Evolutionary conservation across 768 basidiomycete genomes (phyloP), one percentile per base, ranked within the genome.

Genomic region (Hygrophoropsis aurantiaca): DNA sequence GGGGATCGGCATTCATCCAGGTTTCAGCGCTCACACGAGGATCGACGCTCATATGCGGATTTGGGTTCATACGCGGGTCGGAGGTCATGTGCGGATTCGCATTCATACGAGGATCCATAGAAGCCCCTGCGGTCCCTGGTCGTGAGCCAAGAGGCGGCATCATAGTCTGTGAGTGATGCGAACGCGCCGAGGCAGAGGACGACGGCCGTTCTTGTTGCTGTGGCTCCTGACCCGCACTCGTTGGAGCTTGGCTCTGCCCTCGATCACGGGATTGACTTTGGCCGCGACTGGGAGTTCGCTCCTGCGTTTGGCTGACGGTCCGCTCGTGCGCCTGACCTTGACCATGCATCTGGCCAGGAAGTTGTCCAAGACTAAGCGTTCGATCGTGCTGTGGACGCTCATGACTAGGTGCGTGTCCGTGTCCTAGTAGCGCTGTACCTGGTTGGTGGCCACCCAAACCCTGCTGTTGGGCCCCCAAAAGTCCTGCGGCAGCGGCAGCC

Each of bases 181-280:
- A 65, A 33, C 62, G 60, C 18, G 46, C 56, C 11, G 62, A 64
- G 3, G 62, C 54, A 4, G 64, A 58, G 5, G 64, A 64, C 6
- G 54, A 54, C 4, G 64, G 61, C 3, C 59, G 57, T 47, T 65
- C 64, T n/a, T 35, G 27, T 30, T 30, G 27, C 27, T 30, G 27
- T 13, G 27, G 13, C 27, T 30, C 3, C 20, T 47, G 42, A 21
- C 40, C 20, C 8, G 32, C 20, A 8, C 34, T 42, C 21, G 42
- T 26, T 18, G 40, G 39, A 11, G 26, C 35, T 44, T 32, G 50
- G 49, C 33, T 52, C 11, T 50, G 26, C 36, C 19, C 49, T n/a
- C 24, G 30, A 44, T 66, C 61, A 40, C 52, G 56, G 20, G 64
- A 49, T 50, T 57, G 57, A 44, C 55, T 56, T 11, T 49, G 50